These are phyloP conservation scores for Salix viminalis DNA, from an alignment of 345 rosid genomes.

Conservation along the genomic window DNA sequence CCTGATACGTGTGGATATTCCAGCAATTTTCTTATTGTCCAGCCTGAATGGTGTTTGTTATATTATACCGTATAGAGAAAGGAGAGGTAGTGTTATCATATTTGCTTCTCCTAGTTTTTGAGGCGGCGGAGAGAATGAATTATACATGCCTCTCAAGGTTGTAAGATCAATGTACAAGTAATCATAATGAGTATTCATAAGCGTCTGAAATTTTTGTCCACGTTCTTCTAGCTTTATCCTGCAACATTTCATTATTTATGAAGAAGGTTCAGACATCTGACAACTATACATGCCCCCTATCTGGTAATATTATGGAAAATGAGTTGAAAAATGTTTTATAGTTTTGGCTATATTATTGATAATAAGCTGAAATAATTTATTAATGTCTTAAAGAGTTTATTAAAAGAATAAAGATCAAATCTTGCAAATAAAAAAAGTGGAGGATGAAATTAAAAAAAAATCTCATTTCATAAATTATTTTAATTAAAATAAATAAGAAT, in stretches of 20 bases:
- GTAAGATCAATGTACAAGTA: conserved; percentile 17
- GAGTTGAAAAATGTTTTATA: too few relatives aligned
- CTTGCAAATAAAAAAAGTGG: too few relatives aligned
- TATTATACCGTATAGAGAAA: neutral
- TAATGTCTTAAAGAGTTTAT: too few relatives aligned
- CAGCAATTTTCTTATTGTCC: neutral
- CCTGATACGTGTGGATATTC: neutral
- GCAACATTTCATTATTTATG: neutral
- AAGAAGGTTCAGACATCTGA: neutral
- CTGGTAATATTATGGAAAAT: too few relatives aligned
- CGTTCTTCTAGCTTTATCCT: neutral
- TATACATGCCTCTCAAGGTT: conserved; percentile 4
- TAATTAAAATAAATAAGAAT: too few relatives aligned
- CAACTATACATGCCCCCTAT: neutral
- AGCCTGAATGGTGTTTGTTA: neutral
- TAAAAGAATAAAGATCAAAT: too few relatives aligned
- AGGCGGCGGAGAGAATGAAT: neutral
- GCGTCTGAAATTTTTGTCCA: neutral
- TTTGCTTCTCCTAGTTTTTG: neutral
- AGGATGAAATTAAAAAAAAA: too few relatives aligned
- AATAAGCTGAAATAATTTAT: too few relatives aligned
- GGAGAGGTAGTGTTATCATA: neutral
- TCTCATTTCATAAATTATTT: too few relatives aligned
- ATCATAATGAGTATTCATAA: neutral
- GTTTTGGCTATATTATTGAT: too few relatives aligned